These are phyloP conservation scores for Fusarium robinianum DNA, from an alignment of 2,329 filamentous ascomycete species.

Conservation along the genomic window DNA sequence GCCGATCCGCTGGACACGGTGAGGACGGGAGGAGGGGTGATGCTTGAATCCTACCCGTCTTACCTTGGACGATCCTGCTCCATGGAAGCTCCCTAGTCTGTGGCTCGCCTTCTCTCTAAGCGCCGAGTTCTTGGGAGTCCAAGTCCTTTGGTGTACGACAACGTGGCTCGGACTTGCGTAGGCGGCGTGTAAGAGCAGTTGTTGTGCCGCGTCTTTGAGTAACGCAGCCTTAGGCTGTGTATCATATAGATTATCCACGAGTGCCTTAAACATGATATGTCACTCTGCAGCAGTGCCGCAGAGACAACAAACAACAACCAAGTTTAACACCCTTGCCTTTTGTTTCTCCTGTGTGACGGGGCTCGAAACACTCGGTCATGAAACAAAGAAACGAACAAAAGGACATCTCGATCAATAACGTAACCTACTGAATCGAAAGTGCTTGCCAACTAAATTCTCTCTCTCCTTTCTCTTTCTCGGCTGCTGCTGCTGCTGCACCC, in stretches of 20 bases:
- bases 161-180: slow-evolving; percentile 21
- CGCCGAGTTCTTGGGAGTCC: slow-evolving; percentile 3
- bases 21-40: slow-evolving; percentile 2
- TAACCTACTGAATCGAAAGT: slow-evolving; percentile 40
- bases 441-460: slow-evolving; percentile 35
- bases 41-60: no score
- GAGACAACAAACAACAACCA: no score
- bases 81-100: no score
- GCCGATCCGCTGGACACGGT: slow-evolving; percentile 18
- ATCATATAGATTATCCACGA: no score
- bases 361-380: slow-evolving; percentile 5
- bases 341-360: no score
- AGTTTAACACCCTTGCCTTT: no score
- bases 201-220: no score
- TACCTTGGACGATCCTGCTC: slow-evolving; percentile 8
- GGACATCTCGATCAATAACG: slow-evolving; percentile 36
- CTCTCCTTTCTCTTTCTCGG: slow-evolving; percentile 10
- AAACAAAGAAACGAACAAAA: slow-evolving; percentile 12
- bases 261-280: no score
- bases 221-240: no score
- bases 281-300: no score
- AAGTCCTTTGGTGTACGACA: slow-evolving; percentile 9
- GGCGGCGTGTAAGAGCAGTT: no score
- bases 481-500: slow-evolving; percentile 3
- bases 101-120: no score